These are phyloP conservation scores for Castanospermum australe DNA, from an alignment of 306 rosid species.

Conservation along the genomic window DNA sequence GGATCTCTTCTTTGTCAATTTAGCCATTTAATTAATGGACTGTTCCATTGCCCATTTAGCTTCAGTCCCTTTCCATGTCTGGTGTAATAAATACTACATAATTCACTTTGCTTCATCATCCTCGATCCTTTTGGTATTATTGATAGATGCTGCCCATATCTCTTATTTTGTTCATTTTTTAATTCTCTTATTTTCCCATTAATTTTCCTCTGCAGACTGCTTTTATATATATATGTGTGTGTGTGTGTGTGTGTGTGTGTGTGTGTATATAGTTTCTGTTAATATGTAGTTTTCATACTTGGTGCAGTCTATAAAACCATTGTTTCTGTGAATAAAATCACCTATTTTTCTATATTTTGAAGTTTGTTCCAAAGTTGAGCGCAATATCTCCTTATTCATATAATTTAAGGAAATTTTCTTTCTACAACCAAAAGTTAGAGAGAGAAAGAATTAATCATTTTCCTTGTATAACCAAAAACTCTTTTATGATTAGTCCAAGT, in stretches of 20 bases:
- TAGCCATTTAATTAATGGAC: conserved; percentile 36
- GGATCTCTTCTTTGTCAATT: conserved; percentile 41
- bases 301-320: background rate
- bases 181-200: background rate
- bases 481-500: background rate
- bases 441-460: background rate
- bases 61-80: conserved; percentile 62
- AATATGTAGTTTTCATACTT: background rate
- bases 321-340: background rate
- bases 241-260: too few relatives aligned
- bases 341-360: background rate
- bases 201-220: background rate
- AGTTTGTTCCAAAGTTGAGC: background rate
- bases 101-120: conserved; percentile 37
- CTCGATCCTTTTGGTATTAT: conserved; percentile 38
- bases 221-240: background rate
- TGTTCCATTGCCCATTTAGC: conserved; percentile 36
- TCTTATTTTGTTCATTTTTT: background rate
- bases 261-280: too few relatives aligned
- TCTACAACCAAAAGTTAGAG: background rate
- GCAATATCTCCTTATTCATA: background rate
- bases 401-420: background rate
- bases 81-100: conserved; percentile 51
- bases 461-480: too few relatives aligned
- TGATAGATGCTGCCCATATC: conserved; percentile 23